Evolutionary conservation across 2,329 filamentous ascomycete species (phyloP), one percentile per base, ranked within the genome.

Genomic region (Claviceps sp.): DNA sequence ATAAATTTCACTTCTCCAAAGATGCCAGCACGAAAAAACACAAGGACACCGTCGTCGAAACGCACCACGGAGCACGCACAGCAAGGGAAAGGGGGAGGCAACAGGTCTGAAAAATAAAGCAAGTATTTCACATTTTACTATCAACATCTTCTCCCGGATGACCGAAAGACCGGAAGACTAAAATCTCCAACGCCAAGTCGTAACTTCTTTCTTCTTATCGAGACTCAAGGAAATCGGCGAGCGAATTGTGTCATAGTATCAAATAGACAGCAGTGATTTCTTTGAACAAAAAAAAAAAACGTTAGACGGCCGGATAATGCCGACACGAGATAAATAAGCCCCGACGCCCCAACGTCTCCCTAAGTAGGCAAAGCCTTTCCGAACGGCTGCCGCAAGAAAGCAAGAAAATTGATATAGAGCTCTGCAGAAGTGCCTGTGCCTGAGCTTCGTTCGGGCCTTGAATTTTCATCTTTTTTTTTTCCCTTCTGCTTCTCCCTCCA

Each of bases 141-240:
- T 64, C 65, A 61, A 64, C 63, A 63, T 63, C 63, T 63, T 62
- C 63, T 63, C 64, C 64, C 65, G 55, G 57, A 57, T 56, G 59
- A 62, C 63, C 60, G 64, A 61, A 56, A 66, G 26, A 9, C 26
- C 26, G 55, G 57, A 57, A 57, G 59, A 62, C 63, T 60, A 65
- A 62, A 56, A 66, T 69, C 67, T 68, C 65, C 65, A 69, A 69
- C 67, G 67, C 67, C 67, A 66, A 41, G 64, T 67, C 66, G 64
- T 68, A 61, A 68, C 37, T n/a, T 44, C 30, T 44, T 63, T 63
- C 26, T 48, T 34, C 37, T 30, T 48, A 41, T 48, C 22, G 56
- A 60, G 57, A 62, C 60, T 59, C 56, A 58, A 60, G 58, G 61
- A 62, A 62, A 63, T 62, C 55, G 56, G 56, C 55, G 57, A 55